Percentiles rank a stretch among this genome's conserved stretches.
These are phyloP conservation scores for Microcos paniculata DNA, from an alignment of 345 rosid species.

Conservation along the genomic window DNA sequence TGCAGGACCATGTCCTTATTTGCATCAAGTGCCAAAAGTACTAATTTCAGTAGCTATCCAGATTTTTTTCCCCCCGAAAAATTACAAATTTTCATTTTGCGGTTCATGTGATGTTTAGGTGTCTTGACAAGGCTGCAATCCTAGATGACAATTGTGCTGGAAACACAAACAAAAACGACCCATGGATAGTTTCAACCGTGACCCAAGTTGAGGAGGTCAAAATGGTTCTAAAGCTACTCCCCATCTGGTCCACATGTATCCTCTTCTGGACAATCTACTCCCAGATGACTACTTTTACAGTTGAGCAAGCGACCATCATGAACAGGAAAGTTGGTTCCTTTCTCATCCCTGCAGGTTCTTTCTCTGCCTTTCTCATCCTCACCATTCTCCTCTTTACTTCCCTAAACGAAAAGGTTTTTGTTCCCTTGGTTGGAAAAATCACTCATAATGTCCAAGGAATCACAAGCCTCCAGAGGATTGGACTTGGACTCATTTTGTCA, in stretches of 20 bases:
- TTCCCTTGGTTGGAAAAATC: conserved; percentile 60
- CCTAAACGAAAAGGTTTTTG: conserved; percentile 66
- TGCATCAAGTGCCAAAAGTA: background rate
- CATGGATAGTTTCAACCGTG: conserved; percentile 68
- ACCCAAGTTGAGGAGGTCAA: conserved; percentile 88
- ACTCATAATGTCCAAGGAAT: conserved; percentile 61
- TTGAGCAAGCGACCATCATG: conserved; percentile 84
- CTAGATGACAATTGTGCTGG: conserved; percentile 26
- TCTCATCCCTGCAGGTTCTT: conserved; percentile 61
- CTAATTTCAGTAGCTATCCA: background rate
- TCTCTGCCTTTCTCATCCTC: conserved; percentile 63
- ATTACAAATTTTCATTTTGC: conserved; percentile 3
- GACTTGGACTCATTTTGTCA: conserved; percentile 67
- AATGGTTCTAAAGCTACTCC: conserved; percentile 67
- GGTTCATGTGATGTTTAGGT: conserved; percentile 34
- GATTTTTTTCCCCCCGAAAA: background rate
- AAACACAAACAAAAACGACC: conserved; percentile 33
- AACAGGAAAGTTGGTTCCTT: conserved; percentile 55
- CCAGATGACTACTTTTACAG: conserved; percentile 89
- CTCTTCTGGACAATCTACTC: conserved; percentile 94
- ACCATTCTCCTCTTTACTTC: conserved; percentile 83
- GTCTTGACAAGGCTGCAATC: conserved; percentile 84
- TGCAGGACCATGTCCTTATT: conserved; percentile 2
- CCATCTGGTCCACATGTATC: conserved; percentile 87
- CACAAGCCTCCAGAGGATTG: conserved; percentile 91